phyloP scores from a whole-genome alignment of 495 filamentous ascomycete genomes.

The Staphylotrichum longicolle region DNA sequence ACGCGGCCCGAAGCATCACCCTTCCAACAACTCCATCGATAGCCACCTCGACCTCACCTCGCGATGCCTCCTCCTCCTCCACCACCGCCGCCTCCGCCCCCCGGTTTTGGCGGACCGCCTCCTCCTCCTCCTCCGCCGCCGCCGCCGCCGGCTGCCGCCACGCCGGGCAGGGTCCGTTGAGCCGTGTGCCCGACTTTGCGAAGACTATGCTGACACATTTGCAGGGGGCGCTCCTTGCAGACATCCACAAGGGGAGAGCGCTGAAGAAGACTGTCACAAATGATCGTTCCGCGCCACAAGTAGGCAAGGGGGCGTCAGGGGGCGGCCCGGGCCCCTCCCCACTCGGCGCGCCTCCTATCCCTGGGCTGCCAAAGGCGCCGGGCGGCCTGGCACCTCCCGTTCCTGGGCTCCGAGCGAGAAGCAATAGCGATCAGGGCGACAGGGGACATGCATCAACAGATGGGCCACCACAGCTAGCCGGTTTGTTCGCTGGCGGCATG shows the following conservation, averaged over 20 bases:
- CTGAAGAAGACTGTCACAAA: constrained; percentile 92
- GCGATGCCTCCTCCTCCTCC: constrained; percentile 32
- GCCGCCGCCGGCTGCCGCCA: constrained; percentile 23
- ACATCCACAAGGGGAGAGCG: constrained; percentile 78
- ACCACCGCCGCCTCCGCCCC: constrained; percentile 32
- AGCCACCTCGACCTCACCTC: not conserved
- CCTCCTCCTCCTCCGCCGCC: constrained; percentile 37
- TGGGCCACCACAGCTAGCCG: constrained; percentile 76
- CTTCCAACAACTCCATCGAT: too few species aligned
- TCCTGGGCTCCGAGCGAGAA: constrained; percentile 68
- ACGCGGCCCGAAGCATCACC: too few species aligned
- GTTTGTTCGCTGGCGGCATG: constrained; percentile 91
- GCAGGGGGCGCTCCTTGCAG: constrained; percentile 82
- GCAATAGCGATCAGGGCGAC: constrained; percentile 70
- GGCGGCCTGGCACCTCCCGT: constrained; percentile 74
- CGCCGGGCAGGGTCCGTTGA: constrained; percentile 20
- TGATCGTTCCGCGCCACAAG: constrained; percentile 81
- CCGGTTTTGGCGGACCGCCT: constrained; percentile 32
- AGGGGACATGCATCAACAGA: constrained; percentile 47
- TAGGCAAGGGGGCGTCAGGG: constrained; percentile 51
- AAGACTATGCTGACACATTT: constrained; percentile 34
- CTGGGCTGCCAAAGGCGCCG: constrained; percentile 58
- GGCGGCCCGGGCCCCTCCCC: constrained; percentile 51
- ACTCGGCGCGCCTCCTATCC: constrained; percentile 78
- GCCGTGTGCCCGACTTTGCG: not conserved